Evolutionary conservation across 495 filamentous ascomycete genomes (phyloP), one percentile per base, ranked within the genome.

Genomic region (Thozetella sp.): DNA sequence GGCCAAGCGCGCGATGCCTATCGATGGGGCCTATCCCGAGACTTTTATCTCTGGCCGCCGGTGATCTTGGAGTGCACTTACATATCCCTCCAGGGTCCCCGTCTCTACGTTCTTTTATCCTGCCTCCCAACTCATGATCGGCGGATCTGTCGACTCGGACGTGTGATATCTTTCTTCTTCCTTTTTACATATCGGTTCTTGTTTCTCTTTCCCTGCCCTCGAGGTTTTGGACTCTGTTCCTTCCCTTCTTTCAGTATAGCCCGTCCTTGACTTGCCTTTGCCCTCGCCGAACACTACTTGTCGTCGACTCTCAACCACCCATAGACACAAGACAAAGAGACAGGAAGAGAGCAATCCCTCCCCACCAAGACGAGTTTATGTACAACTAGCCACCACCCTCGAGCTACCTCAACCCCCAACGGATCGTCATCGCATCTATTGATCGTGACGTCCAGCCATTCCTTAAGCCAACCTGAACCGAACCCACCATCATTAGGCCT

Each of bases 401-500:
- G 74, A 77, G 73, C 74, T 71, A 63, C 58, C 51, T 73, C n/a
- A 11, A 48, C 43, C 43, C 55, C 46, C 68, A 69, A 66, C 67
- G 76, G 69, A 68, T 54, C 63, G 75, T 77, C 70, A 56, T 69
- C 61, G 65, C n/a, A 67, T 69, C 67, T 59, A 58, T 60, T 22
- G 60, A 65, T 72, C 70, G 53, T 70, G 72, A 76, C 77, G 65
- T 68, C 72, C 76, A 70, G 74, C 72, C 78, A 78, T 72, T 81
- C 78, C 58, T 80, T 82, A 64, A 55, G 46, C 65, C 63, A 64
- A 62, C 34, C 61, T 56, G 72, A 78, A 77, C 67, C 76, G 71
- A 75, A 73, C 69, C 66, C 68, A 78, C 78, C 79, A 76, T 80
- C 76, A 55, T 82, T 82, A 75, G 77, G 77, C 76, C 77, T 73